Evolutionary conservation across 2,329 filamentous ascomycete genomes (phyloP).

Genomic region (Pyrenophora teres): DNA sequence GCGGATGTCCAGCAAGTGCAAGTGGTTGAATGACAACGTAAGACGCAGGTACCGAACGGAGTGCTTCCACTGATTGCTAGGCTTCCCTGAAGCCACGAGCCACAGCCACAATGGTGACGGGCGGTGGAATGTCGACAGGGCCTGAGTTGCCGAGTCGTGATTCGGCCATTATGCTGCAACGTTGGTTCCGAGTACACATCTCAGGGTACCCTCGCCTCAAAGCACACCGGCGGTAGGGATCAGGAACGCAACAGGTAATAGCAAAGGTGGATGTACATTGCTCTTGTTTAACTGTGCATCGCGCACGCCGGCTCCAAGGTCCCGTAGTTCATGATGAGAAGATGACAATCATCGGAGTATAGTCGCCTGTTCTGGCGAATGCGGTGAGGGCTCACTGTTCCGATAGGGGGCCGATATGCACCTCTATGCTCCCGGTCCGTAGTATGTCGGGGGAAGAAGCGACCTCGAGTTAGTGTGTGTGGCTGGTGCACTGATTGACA

Average conservation of each 20-base stretch:
- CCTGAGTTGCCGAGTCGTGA: neutral
- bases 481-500: constrained; percentile 7
- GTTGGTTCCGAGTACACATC: neutral
- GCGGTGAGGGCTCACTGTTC: constrained; percentile 5
- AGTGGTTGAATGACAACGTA: constrained; percentile 7
- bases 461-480: constrained; percentile 6
- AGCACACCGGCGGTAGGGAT: constrained; percentile 10
- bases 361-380: constrained; percentile 2
- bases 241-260: neutral
- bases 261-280: neutral
- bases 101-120: constrained; percentile 16
- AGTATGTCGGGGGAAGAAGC: neutral
- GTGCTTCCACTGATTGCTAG: constrained; percentile 4
- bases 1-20: constrained; percentile 3
- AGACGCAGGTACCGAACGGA: constrained; percentile 17
- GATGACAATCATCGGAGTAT: constrained; percentile 6
- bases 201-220: constrained; percentile 2
- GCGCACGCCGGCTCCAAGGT: constrained; percentile 10
- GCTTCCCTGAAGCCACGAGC: constrained; percentile 10
- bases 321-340: constrained; percentile 7
- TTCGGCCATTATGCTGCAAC: neutral
- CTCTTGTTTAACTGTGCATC: constrained; percentile 4
- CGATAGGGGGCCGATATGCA: constrained; percentile 1
- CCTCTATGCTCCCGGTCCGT: neutral
- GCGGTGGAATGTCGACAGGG: constrained; percentile 2